Evolutionary conservation across 176 grass and related monocot genomes (phyloP).

Genomic region (Rhynchospora breviuscula): DNA sequence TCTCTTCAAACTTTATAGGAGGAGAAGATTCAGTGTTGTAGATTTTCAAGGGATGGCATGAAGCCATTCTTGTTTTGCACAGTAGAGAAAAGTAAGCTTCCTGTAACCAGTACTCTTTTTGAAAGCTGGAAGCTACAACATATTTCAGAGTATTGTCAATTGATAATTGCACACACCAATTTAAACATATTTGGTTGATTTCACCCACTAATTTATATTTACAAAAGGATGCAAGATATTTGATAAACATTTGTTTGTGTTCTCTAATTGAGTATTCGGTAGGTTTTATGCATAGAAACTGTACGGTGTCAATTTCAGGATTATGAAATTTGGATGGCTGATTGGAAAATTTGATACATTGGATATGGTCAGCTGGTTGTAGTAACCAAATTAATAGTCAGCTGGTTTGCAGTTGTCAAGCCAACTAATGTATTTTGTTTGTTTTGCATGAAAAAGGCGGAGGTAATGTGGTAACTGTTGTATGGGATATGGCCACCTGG

Average conservation of each 20-base stretch:
- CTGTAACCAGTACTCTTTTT: neutral
- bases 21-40: conserved; percentile 87
- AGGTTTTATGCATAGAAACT: neutral
- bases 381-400: neutral
- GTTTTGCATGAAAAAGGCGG: conserved; percentile 38
- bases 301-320: neutral
- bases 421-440: neutral
- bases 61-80: conserved; percentile 95
- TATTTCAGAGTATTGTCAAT: neutral
- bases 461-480: conserved; percentile 56
- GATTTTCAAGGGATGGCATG: conserved; percentile 96
- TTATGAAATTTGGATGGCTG: neutral
- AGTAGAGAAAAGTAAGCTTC: conserved; percentile 70
- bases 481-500: conserved; percentile 95
- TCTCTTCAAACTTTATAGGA: conserved; percentile 39
- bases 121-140: neutral
- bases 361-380: neutral
- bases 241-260: neutral
- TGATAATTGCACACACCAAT: neutral
- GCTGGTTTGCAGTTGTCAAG: conserved; percentile 11
- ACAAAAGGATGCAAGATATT: neutral
- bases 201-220: neutral
- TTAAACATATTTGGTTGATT: neutral
- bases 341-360: neutral
- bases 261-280: neutral